phyloP scores from a whole-genome alignment of 257 asterid genomes.

The Solanum rostratum region DNA sequence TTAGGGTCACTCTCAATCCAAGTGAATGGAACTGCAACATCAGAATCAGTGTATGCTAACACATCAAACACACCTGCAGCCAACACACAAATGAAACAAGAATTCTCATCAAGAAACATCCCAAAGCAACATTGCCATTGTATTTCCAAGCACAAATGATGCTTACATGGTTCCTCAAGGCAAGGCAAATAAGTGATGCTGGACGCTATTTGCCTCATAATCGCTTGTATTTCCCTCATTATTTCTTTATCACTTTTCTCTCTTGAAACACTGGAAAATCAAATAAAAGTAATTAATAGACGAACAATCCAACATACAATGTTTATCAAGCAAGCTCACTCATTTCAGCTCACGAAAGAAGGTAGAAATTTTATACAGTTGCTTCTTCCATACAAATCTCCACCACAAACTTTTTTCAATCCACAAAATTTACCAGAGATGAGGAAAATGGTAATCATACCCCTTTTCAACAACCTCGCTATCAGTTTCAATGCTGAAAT shows the following conservation, averaged over 20 bases:
- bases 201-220: slow-evolving; percentile 92
- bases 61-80: slow-evolving; percentile 72
- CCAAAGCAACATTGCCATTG: not conserved
- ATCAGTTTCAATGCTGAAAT: slow-evolving; percentile 80
- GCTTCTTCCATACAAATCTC: not conserved
- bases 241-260: slow-evolving; percentile 95
- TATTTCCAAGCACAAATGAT: not conserved
- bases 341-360: not conserved
- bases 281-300: not conserved
- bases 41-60: slow-evolving; percentile 75
- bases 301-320: not conserved
- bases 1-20: slow-evolving; percentile 99
- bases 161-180: slow-evolving; percentile 85
- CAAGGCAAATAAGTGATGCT: slow-evolving; percentile 96
- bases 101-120: not conserved
- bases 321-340: not conserved
- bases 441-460: slow-evolving; percentile 13
- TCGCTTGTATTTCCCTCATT: slow-evolving; percentile 96
- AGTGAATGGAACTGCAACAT: slow-evolving; percentile 71
- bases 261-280: slow-evolving; percentile 43
- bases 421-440: not conserved
- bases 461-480: slow-evolving; percentile 80
- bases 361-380: not conserved
- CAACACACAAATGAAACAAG: not conserved
- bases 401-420: not conserved